Percentiles rank a stretch among this genome's conserved stretches.
Evolutionary conservation across 2,329 filamentous ascomycete genomes (phyloP).

Genomic region (Epichloe brachyelytri): DNA sequence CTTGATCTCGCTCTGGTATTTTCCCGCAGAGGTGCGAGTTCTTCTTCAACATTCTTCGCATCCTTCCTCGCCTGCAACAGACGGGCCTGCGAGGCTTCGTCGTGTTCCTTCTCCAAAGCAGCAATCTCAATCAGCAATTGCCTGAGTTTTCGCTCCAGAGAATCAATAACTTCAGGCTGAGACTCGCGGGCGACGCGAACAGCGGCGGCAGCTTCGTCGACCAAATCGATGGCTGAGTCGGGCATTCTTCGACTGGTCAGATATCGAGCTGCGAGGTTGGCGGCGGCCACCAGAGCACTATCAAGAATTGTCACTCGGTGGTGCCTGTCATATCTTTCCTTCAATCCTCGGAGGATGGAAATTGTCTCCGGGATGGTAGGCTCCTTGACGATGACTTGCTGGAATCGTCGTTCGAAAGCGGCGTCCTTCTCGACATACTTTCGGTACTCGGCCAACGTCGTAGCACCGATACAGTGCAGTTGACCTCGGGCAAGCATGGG

Average conservation of each 20-base stretch:
- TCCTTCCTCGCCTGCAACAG: slow-evolving; percentile 76
- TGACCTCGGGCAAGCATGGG: slow-evolving; percentile 96
- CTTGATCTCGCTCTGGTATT: slow-evolving; percentile 88
- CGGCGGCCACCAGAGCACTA: slow-evolving; percentile 78
- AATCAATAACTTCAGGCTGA: slow-evolving; percentile 90
- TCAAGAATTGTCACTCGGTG: slow-evolving; percentile 96
- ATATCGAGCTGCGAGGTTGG: slow-evolving; percentile 86
- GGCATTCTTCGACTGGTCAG: slow-evolving; percentile 82
- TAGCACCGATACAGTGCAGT: slow-evolving; percentile 94
- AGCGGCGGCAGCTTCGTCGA: slow-evolving; percentile 94
- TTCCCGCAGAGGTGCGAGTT: slow-evolving; percentile 79
- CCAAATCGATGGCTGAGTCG: slow-evolving; percentile 90
- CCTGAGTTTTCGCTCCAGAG: slow-evolving; percentile 75
- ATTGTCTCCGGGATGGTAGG: slow-evolving; percentile 80
- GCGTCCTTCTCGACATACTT: slow-evolving; percentile 99
- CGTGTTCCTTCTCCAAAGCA: slow-evolving; percentile 83
- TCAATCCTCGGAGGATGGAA: slow-evolving; percentile 94
- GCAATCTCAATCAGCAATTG: slow-evolving; percentile 97
- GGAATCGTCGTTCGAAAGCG: slow-evolving; percentile 95
- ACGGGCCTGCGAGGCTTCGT: slow-evolving; percentile 78
- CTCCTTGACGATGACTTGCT: slow-evolving; percentile 95
- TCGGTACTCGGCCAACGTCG: slow-evolving; percentile 86
- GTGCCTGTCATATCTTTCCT: slow-evolving; percentile 96
- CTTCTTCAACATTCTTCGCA: slow-evolving; percentile 87
- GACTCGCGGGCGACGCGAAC: slow-evolving; percentile 92